These are phyloP conservation scores for Sporothrix luriei DNA, from an alignment of 2,329 filamentous ascomycete genomes.

Conservation along the genomic window DNA sequence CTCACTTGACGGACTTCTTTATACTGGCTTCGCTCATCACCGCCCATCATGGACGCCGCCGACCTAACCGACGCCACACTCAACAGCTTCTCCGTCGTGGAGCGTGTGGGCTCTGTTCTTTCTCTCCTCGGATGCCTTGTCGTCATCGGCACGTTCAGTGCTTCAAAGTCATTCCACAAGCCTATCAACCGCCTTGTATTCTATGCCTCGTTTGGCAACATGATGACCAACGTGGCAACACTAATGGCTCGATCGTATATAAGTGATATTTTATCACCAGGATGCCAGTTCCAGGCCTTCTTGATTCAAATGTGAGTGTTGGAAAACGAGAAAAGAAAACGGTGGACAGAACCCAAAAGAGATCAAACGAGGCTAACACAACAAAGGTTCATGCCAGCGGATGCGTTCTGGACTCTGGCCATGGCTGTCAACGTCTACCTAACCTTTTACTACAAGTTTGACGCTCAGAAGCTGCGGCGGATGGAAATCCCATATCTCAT, in stretches of 20 bases:
- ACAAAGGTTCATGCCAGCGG: slow-evolving; percentile 74
- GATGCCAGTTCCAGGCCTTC: slow-evolving; percentile 74
- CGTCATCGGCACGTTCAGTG: slow-evolving; percentile 70
- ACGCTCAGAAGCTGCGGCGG: slow-evolving; percentile 62
- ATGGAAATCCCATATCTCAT: slow-evolving; percentile 73
- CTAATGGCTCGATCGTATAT: slow-evolving; percentile 69
- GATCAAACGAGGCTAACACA: background rate
- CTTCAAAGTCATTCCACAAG: slow-evolving; percentile 73
- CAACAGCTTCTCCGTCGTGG: slow-evolving; percentile 61
- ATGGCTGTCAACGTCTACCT: slow-evolving; percentile 86
- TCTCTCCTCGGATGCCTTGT: slow-evolving; percentile 72
- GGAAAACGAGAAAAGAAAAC: background rate
- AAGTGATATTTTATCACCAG: slow-evolving; percentile 49
- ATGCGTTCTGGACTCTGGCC: slow-evolving; percentile 74
- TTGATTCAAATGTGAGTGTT: slow-evolving; percentile 75
- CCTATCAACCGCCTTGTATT: slow-evolving; percentile 87
- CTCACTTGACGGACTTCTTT: background rate
- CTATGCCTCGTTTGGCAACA: slow-evolving; percentile 79
- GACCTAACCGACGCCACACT: slow-evolving; percentile 46
- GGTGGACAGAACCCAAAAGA: too few relatives aligned
- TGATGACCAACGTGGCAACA: slow-evolving; percentile 75
- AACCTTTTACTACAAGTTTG: slow-evolving; percentile 75
- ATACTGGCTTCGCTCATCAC: slow-evolving; percentile 7
- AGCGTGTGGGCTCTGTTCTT: slow-evolving; percentile 69
- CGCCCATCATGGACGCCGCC: slow-evolving; percentile 33